A percentile compares a stretch with the other conserved stretches of the same genome.
These are phyloP conservation scores for Penicillium daleae DNA, from an alignment of 495 filamentous ascomycete genomes.

Conservation along the genomic window DNA sequence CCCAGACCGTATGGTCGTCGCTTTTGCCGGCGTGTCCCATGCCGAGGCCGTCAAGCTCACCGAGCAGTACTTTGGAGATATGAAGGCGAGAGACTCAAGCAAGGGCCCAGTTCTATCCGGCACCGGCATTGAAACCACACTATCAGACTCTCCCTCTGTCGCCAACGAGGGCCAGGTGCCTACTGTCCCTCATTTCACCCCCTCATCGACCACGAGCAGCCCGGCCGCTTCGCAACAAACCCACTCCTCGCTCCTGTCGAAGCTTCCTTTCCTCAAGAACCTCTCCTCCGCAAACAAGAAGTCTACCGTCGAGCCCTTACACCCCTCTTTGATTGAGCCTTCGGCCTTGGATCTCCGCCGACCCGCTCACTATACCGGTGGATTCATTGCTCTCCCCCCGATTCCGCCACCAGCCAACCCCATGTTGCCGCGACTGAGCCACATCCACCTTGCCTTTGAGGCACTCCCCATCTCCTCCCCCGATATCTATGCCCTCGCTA, in stretches of 20 bases:
- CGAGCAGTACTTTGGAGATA: slow-evolving; percentile 87
- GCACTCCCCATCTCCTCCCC: slow-evolving; percentile 85
- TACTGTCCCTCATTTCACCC: slow-evolving; percentile 46
- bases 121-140: slow-evolving; percentile 57
- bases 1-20: slow-evolving; percentile 89
- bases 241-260: slow-evolving; percentile 67
- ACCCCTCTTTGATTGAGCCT: slow-evolving; percentile 47
- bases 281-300: slow-evolving; percentile 70
- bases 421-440: slow-evolving; percentile 78
- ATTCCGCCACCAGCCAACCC: slow-evolving; percentile 77
- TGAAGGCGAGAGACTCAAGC: slow-evolving; percentile 55
- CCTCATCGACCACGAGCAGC: slow-evolving; percentile 44
- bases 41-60: slow-evolving; percentile 77
- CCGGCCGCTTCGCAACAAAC: slow-evolving; percentile 44
- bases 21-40: slow-evolving; percentile 91
- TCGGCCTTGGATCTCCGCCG: slow-evolving; percentile 59
- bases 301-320: slow-evolving; percentile 56
- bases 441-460: slow-evolving; percentile 96
- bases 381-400: slow-evolving; percentile 81
- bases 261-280: slow-evolving; percentile 92
- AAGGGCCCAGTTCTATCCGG: slow-evolving; percentile 60
- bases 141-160: slow-evolving; percentile 52
- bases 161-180: slow-evolving; percentile 44
- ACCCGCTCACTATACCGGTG: slow-evolving; percentile 89
- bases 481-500: slow-evolving; percentile 95